These are phyloP conservation scores for Anisodus tanguticus DNA, from an alignment of 257 asterid genomes.

Conservation along the genomic window DNA sequence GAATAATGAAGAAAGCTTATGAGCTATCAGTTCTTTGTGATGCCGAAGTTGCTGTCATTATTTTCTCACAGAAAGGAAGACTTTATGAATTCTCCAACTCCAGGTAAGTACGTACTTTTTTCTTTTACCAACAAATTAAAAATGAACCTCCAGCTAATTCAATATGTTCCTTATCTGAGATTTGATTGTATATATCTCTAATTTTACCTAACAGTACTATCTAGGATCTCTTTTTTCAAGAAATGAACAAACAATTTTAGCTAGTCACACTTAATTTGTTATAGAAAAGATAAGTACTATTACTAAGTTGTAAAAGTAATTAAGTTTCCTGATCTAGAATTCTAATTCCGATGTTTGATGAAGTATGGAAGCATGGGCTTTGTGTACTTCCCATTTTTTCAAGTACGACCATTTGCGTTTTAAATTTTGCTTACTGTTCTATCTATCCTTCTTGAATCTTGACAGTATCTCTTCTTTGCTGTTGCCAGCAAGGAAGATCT, in stretches of 20 bases:
- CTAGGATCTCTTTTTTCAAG: background rate
- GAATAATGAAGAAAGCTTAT: slow-evolving; percentile 30
- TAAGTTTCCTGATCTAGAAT: background rate
- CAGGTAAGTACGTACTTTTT: background rate
- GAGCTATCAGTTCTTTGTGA: slow-evolving; percentile 35
- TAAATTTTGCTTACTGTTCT: background rate
- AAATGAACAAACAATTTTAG: background rate
- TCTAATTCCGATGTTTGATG: slow-evolving; percentile 3
- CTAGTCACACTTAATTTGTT: background rate
- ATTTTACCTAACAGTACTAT: background rate
- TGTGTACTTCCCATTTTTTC: background rate
- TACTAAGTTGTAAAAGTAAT: background rate
- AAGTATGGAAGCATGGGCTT: background rate
- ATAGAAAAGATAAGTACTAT: background rate
- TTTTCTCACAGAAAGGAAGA: slow-evolving; percentile 31
- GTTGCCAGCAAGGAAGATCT: background rate
- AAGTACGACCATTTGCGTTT: background rate
- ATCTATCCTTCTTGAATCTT: background rate
- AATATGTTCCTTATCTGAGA: background rate
- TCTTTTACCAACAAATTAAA: background rate
- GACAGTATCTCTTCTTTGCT: background rate
- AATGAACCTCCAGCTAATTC: background rate
- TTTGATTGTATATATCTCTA: background rate
- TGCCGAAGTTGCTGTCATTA: slow-evolving; percentile 27
- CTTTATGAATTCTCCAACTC: slow-evolving; percentile 23